A percentile compares a stretch with the other conserved stretches of the same genome.
phyloP scores from a whole-genome alignment of 2,329 filamentous ascomycete genomes.

The Zasmidium citrigriseum region DNA sequence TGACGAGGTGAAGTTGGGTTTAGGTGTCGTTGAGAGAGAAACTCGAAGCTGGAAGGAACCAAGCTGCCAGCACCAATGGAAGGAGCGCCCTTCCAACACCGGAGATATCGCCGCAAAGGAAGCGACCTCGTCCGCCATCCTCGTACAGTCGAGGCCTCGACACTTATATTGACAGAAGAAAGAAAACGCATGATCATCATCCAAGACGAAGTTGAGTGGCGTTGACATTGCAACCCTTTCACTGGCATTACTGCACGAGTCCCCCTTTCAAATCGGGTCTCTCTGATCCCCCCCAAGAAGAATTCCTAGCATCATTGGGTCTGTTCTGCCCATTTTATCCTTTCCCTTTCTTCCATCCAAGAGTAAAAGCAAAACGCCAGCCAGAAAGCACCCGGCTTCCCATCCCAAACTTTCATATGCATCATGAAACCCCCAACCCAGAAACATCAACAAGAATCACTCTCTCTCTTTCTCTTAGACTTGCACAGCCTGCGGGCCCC shows the following conservation, averaged over 20 bases:
- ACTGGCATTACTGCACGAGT: background rate
- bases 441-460: background rate
- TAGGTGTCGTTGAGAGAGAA: no score
- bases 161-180: no score
- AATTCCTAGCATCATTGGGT: background rate
- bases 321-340: background rate
- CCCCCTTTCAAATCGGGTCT: background rate
- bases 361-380: background rate
- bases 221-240: background rate
- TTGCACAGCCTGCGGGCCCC: slow-evolving; percentile 5
- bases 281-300: background rate
- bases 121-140: no score
- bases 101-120: no score
- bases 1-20: no score
- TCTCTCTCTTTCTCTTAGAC: background rate
- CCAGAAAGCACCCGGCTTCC: background rate
- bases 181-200: no score
- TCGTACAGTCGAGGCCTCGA: no score
- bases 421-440: background rate
- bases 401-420: background rate
- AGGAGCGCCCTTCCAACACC: background rate
- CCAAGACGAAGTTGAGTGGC: background rate
- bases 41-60: background rate
- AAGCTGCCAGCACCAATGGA: background rate
- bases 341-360: background rate